phyloP scores from a whole-genome alignment of 768 basidiomycete genomes.

The Lactifluus hygrophoroides region DNA sequence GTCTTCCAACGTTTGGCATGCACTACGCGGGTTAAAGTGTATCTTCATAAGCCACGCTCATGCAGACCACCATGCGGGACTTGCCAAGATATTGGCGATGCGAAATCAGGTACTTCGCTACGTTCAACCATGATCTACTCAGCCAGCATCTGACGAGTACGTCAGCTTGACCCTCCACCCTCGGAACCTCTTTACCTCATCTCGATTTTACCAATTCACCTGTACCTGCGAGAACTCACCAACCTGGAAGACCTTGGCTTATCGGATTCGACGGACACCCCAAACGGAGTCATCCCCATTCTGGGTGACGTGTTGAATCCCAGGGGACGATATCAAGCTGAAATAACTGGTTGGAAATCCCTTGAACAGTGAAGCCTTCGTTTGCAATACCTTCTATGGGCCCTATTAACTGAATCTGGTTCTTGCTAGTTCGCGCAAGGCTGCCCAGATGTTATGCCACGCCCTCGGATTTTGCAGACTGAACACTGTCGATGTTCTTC shows the following conservation, averaged over 20 bases:
- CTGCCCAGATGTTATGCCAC: constrained; percentile 15
- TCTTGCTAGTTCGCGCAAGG: constrained; percentile 12
- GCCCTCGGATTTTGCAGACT: constrained; percentile 11
- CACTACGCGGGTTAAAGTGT: constrained; percentile 63
- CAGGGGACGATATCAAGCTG: not conserved
- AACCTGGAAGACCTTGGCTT: constrained; percentile 69
- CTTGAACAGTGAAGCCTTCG: not conserved
- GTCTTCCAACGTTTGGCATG: constrained; percentile 40
- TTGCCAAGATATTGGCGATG: constrained; percentile 63
- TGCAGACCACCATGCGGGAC: constrained; percentile 86
- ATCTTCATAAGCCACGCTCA: constrained; percentile 88
- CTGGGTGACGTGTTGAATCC: constrained; percentile 23
- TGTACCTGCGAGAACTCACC: constrained; percentile 65
- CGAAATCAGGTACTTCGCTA: constrained; percentile 48
- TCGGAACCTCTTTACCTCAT: constrained; percentile 64
- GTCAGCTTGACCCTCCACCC: constrained; percentile 56
- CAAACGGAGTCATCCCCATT: constrained; percentile 42
- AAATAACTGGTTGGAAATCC: not conserved
- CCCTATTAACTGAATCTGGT: not conserved
- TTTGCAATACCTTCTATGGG: not conserved
- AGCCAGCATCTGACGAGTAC: not conserved
- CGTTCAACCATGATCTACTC: not conserved
- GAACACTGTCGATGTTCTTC: constrained; percentile 16
- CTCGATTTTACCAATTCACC: constrained; percentile 42
- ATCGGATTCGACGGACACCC: constrained; percentile 31